Conservation (phyloP, 78 protist species). For the Trichosphaerium sp. region DNA sequence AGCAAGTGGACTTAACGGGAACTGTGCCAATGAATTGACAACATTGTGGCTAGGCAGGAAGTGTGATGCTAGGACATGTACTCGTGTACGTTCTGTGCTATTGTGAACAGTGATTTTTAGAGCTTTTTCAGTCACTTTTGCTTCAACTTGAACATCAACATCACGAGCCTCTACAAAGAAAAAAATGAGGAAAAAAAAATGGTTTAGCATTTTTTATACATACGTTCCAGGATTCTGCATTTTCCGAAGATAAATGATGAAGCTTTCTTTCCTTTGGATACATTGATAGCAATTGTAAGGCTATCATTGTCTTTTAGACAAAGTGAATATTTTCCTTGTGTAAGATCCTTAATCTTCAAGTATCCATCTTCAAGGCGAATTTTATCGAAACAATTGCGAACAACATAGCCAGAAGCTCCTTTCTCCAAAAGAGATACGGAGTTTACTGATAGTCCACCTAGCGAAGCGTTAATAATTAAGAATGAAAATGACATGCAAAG, state of each 20-base stretch:
- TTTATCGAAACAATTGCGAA: too few relatives aligned
- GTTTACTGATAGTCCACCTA: too few relatives aligned
- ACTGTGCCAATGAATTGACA: too few relatives aligned
- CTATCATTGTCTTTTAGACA: neutral
- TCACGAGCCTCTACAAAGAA: neutral
- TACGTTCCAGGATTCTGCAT: neutral
- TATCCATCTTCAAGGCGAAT: too few relatives aligned
- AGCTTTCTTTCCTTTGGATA: slow-evolving; percentile 20
- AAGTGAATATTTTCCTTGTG: neutral
- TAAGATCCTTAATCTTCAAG: too few relatives aligned
- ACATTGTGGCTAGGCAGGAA: neutral
- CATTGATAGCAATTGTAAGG: slow-evolving; percentile 1
- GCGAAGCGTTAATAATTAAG: too few relatives aligned
- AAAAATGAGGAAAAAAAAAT: too few relatives aligned
- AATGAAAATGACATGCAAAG: too few relatives aligned
- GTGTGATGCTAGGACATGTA: slow-evolving; percentile 7
- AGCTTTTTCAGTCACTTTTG: neutral
- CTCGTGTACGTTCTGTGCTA: slow-evolving; percentile 5
- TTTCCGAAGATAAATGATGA: slow-evolving; percentile 11
- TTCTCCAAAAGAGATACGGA: too few relatives aligned
- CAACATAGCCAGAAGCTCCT: too few relatives aligned
- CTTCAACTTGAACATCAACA: neutral
- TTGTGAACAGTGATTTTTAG: neutral
- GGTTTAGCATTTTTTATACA: too few relatives aligned
- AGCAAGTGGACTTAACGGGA: too few relatives aligned